Evolutionary conservation across 495 filamentous ascomycete genomes (phyloP), one percentile per base, ranked within the genome.

Genomic region (Polyplosphaeria fusca): DNA sequence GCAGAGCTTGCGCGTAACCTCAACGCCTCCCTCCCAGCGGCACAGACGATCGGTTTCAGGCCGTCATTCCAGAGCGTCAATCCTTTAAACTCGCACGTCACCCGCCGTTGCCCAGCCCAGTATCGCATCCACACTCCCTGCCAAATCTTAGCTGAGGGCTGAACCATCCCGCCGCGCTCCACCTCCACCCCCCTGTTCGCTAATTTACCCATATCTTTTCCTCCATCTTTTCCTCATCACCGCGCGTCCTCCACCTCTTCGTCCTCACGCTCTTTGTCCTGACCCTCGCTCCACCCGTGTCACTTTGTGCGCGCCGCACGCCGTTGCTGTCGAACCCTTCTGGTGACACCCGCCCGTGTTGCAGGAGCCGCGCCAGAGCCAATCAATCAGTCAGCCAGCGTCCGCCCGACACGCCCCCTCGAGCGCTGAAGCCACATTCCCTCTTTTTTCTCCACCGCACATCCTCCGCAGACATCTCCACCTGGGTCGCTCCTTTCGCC

Each of bases 401-500:
- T 26, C 26, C 51, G 45, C 23, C 39, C 20, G 22, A 48, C 11
- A n/a, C 30, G 20, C 45, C 43, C 42, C 19, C 20, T 35, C 16
- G 40, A 13, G 19, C 23, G 14, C 18, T 27, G 51, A 42, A 4
- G 39, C 47, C 47, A 42, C 56, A 23, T 43, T 24, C 50, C 18
- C 37, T 38, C 37, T 61, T 50, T 39, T 22, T 24, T 9, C 12
- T 16, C 37, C 41, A 16, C 38, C 22, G n/a, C 37, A 16, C 42
- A 11, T 13, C 48, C 32, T n/a, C 23, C 48, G 23, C 28, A 40
- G 44, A 19, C 37, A 20, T 26, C 37, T 23, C 27, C 44, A 37
- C n/a, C 27, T 28, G 44, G 50, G 51, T 51, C 50, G n/a, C 50
- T 55, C 52, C 9, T 60, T 62, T 53, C 20, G 2, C n/a, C 27